phyloP scores from a whole-genome alignment of 2,329 filamentous ascomycete genomes.

The Didymella lethalis region DNA sequence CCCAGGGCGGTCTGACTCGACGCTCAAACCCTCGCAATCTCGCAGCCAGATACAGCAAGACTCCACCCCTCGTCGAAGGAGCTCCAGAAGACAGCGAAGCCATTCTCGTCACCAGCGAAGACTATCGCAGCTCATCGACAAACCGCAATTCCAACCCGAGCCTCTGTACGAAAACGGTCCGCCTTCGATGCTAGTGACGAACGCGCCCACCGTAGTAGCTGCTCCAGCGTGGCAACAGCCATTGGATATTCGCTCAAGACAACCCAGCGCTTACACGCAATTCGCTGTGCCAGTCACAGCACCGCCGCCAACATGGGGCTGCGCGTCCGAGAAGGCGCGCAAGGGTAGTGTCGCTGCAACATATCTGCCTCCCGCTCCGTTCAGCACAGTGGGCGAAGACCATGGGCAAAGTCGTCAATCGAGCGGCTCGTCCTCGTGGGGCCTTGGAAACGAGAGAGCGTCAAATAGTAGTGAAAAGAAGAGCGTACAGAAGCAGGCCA shows the following conservation, averaged over 20 bases:
- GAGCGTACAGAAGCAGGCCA: background rate
- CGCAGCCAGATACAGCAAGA: constrained; percentile 10
- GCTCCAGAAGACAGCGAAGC: background rate
- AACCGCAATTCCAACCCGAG: background rate
- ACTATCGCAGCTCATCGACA: background rate
- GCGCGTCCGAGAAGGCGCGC: constrained; percentile 2
- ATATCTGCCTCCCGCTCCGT: constrained; percentile 19
- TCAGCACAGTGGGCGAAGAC: background rate
- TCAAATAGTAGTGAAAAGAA: background rate
- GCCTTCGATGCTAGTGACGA: constrained; percentile 16
- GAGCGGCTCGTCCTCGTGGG: constrained; percentile 21
- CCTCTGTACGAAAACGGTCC: background rate
- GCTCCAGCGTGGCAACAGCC: background rate
- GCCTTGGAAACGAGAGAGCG: background rate
- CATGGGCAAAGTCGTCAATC: background rate
- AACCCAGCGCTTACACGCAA: background rate
- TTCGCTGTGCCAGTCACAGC: background rate
- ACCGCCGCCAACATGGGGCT: constrained; percentile 18
- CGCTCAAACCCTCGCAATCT: constrained; percentile 21
- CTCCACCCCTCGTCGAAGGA: constrained; percentile 2
- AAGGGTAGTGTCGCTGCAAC: constrained; percentile 10
- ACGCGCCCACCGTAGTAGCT: constrained; percentile 10
- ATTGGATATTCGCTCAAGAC: background rate
- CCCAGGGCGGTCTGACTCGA: constrained; percentile 22
- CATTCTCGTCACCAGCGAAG: constrained; percentile 8